A percentile compares a stretch with the other conserved stretches of the same genome.
These are phyloP conservation scores for Elsinoe perseae DNA, from an alignment of 2,329 filamentous ascomycete genomes.

Conservation along the genomic window DNA sequence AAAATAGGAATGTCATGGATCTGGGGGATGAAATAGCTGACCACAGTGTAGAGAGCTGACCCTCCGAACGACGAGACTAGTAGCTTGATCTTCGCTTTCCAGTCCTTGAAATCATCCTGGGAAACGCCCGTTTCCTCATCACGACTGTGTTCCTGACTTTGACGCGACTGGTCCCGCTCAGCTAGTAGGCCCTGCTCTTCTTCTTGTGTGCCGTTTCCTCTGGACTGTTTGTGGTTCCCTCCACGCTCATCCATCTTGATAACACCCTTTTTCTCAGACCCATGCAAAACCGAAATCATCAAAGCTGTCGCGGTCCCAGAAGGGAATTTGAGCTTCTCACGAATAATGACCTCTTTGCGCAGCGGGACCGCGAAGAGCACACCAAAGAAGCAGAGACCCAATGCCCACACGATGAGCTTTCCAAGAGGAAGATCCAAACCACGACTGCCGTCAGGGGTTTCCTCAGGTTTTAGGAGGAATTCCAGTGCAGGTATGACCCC, in stretches of 20 bases:
- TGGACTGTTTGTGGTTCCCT: constrained; percentile 22
- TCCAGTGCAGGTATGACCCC: constrained; percentile 90
- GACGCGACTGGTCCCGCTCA: constrained; percentile 13
- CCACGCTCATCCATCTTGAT: constrained; percentile 33
- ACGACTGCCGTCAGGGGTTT: constrained; percentile 37
- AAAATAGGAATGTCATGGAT: constrained; percentile 83
- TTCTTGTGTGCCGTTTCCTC: constrained; percentile 24
- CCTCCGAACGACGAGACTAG: constrained; percentile 52
- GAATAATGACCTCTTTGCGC: constrained; percentile 82
- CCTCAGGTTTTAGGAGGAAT: constrained; percentile 67
- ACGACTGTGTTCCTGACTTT: neutral
- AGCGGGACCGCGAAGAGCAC: constrained; percentile 93
- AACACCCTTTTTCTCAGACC: constrained; percentile 37
- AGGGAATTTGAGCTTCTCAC: constrained; percentile 87
- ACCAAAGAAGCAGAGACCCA: constrained; percentile 92
- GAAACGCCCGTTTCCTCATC: constrained; percentile 27
- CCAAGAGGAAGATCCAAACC: constrained; percentile 44
- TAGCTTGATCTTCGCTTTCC: constrained; percentile 55
- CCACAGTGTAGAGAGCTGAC: constrained; percentile 59
- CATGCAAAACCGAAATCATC: constrained; percentile 84
- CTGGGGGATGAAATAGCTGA: constrained; percentile 83
- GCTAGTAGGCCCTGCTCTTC: constrained; percentile 32
- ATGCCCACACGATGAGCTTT: constrained; percentile 79
- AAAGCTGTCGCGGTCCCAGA: constrained; percentile 92
- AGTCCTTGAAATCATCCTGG: constrained; percentile 41